These are phyloP conservation scores for Botrytis aclada DNA, from an alignment of 2,329 filamentous ascomycete genomes.

Conservation along the genomic window DNA sequence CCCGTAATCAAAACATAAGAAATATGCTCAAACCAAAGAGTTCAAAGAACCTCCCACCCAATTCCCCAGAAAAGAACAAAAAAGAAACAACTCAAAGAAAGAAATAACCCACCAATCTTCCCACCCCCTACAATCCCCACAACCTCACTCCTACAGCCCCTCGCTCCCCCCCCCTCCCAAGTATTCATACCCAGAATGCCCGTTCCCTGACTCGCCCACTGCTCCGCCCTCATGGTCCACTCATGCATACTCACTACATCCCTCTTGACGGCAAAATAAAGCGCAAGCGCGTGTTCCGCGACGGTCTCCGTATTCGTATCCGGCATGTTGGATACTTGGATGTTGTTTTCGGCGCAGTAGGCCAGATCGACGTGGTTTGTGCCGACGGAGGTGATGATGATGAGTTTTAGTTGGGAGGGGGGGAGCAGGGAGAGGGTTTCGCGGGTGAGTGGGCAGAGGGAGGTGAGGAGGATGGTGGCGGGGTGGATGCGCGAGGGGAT, in stretches of 20 bases:
- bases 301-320: background rate
- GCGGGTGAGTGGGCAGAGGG: background rate
- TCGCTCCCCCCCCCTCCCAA: background rate
- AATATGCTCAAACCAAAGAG: background rate
- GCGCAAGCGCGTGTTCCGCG: background rate
- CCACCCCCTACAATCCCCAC: background rate
- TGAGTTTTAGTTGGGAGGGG: background rate
- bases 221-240: background rate
- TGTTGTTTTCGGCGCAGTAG: background rate
- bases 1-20: background rate
- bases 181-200: background rate
- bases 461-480: conserved; percentile 9
- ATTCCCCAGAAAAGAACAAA: background rate
- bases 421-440: background rate
- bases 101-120: background rate
- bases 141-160: background rate
- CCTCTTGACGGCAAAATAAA: conserved; percentile 7
- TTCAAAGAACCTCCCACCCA: background rate
- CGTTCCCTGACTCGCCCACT: background rate
- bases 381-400: conserved; percentile 6
- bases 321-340: background rate
- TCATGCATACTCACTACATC: conserved; percentile 10
- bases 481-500: background rate
- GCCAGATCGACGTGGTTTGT: conserved; percentile 7
- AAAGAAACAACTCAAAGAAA: background rate